Evolutionary conservation across 2,329 filamentous ascomycete genomes (phyloP), one percentile per base, ranked within the genome.

Genomic region (Verticillium klebahnii): DNA sequence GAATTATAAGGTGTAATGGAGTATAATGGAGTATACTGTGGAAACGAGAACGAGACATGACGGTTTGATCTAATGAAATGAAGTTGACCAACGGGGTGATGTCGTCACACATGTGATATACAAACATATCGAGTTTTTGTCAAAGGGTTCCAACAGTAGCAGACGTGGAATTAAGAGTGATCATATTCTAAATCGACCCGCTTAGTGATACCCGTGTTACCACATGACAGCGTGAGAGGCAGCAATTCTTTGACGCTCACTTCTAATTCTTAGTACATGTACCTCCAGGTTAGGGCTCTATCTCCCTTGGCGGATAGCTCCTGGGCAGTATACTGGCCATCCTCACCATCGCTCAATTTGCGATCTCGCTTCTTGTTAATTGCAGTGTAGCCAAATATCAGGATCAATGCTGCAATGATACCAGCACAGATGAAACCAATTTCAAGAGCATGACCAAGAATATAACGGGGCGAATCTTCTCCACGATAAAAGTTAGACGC

Each of bases 401-500:
- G 68, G 9, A 80, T 68, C 0, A 77, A 29, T 1, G 78, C 74
- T 0, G 82, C 81, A 32, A 80, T 66, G 17, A 84, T 76, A 0
- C 81, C 82, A 0, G 71, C 66, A 2, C 66, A 63, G 23, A 84
- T 79, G 62, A 85, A 85, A 0, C 72, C 80, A 2, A 85, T 68
- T 65, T 85, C 81, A 14, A 85, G 67, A 0, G 69, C 76, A 63
- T 85, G 82, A 0, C 83, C 82, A 0, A 85, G 71, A 4, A 77
- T 73, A 59, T 83, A 85, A 5, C 77, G 74, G 0, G 83, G 82
- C 1, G 69, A 68, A 62, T 85, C 82, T 5, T 71, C 72, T 32
- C 75, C 70, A 3, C 88, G 81, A 67, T 91, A 92, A 67, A 91
- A 90, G 68, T 91, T 91, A 5, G 86, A 88, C 0, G 88, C 86